These are phyloP conservation scores for Myxozyma mucilagina DNA, from an alignment of 805 yeast genomes.

Conservation along the genomic window DNA sequence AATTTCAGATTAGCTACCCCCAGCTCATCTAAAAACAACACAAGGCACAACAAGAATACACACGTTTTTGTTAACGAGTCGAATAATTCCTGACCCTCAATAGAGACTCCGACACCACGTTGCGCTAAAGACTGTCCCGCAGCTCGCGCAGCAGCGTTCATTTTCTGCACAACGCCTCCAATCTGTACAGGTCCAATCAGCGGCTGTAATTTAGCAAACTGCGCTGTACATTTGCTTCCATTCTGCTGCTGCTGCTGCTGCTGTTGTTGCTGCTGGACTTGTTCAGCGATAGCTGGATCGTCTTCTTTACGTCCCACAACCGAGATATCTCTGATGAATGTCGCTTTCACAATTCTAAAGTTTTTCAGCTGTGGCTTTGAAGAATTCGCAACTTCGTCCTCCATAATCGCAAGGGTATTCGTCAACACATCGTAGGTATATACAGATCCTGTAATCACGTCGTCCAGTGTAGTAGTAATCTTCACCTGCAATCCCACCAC, in stretches of 20 bases:
- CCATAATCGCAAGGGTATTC: conserved; percentile 44
- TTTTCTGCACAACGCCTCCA: conserved; percentile 36
- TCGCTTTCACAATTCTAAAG: conserved; percentile 56
- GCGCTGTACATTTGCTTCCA: background rate
- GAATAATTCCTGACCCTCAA: conserved; percentile 50
- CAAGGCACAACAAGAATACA: conserved; percentile 7
- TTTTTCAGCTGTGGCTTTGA: conserved; percentile 32
- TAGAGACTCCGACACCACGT: conserved; percentile 43
- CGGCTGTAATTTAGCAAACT: conserved; percentile 41
- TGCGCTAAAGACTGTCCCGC: conserved; percentile 35
- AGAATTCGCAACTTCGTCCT: background rate
- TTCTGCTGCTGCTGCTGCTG: conserved; percentile 29
- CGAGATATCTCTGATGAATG: conserved; percentile 57
- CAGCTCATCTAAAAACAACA: background rate
- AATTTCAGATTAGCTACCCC: background rate
- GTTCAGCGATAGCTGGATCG: background rate
- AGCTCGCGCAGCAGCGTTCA: conserved; percentile 36
- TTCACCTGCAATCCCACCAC: conserved; percentile 49
- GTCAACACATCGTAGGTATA: conserved; percentile 57
- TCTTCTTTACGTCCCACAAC: conserved; percentile 43
- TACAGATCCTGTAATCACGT: conserved; percentile 59
- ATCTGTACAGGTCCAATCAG: conserved; percentile 42
- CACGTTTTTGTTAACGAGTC: conserved; percentile 47
- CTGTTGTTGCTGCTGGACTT: background rate
- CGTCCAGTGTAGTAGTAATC: conserved; percentile 60